Conservation (phyloP, 805 yeast genomes). For the Torulaspora delbrueckii region DNA sequence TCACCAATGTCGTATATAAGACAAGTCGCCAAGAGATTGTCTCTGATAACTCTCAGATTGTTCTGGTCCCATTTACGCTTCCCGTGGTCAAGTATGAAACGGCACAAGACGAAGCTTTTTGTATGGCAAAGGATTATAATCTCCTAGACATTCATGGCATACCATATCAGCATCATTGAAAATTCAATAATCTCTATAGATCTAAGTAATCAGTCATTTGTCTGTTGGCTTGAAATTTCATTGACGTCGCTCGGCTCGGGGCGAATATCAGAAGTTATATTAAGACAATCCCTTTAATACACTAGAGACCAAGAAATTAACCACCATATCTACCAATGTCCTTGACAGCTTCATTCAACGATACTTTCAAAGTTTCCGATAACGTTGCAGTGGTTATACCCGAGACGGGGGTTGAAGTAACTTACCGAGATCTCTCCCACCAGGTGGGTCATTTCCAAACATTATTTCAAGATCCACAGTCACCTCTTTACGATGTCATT, state of each 20-base stretch:
- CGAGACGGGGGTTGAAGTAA: constrained; percentile 40
- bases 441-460: constrained; percentile 48
- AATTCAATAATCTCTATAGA: not conserved
- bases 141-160: constrained; percentile 16
- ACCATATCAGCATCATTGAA: constrained; percentile 1
- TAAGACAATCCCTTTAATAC: too few species aligned
- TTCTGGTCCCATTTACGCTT: constrained; percentile 27
- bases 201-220: not conserved
- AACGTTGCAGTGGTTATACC: constrained; percentile 45
- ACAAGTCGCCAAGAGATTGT: not conserved
- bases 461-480: constrained; percentile 39
- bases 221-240: too few species aligned
- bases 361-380: constrained; percentile 36
- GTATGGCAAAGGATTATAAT: constrained; percentile 17
- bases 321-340: constrained; percentile 1
- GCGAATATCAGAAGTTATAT: not conserved
- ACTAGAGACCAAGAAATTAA: not conserved
- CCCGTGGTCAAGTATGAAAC: constrained; percentile 14
- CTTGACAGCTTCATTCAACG: constrained; percentile 38
- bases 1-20: constrained; percentile 19
- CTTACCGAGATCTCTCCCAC: constrained; percentile 42
- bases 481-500: constrained; percentile 39
- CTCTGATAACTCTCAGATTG: not conserved
- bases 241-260: not conserved
- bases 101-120: constrained; percentile 19